Evolutionary conservation across 1,284 basidiomycete species (phyloP).

Genomic region (Neonothopanus nambi): DNA sequence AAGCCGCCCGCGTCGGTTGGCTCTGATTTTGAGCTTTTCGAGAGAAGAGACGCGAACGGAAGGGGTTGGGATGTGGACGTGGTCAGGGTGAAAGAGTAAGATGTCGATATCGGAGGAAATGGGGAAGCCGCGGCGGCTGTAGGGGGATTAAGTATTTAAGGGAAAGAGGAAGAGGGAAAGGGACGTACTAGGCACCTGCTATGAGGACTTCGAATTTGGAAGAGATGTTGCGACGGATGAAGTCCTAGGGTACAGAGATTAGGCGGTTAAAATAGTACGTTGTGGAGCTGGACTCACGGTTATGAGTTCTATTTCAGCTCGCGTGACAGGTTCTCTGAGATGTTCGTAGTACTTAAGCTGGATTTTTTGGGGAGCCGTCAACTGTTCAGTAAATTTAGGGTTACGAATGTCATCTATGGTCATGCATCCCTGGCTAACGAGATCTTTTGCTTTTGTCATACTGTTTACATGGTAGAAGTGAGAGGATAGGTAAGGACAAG

Average conservation of each 20-base stretch:
- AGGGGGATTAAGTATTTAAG: too few species aligned
- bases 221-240: constrained; percentile 16
- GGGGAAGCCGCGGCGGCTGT: constrained; percentile 37
- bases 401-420: constrained; percentile 9
- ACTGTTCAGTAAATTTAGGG: constrained; percentile 36
- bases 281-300: constrained; percentile 28
- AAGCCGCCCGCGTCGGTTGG: too few species aligned
- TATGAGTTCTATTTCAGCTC: constrained; percentile 42
- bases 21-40: too few species aligned
- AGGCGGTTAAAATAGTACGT: too few species aligned
- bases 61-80: constrained; percentile 37
- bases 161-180: too few species aligned
- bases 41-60: background rate
- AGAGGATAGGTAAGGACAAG: too few species aligned
- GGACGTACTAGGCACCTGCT: constrained; percentile 41
- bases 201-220: constrained; percentile 45
- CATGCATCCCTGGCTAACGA: constrained; percentile 42
- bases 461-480: too few species aligned
- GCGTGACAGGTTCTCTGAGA: constrained; percentile 34
- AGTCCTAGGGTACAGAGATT: background rate
- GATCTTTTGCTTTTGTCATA: constrained; percentile 36
- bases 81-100: constrained; percentile 44
- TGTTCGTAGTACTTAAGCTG: constrained; percentile 40
- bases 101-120: constrained; percentile 39
- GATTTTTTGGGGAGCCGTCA: constrained; percentile 37